Percentiles rank a stretch among this genome's conserved stretches.
Evolutionary conservation across 1,284 basidiomycete genomes (phyloP).

Genomic region (Sporisorium graminicola): DNA sequence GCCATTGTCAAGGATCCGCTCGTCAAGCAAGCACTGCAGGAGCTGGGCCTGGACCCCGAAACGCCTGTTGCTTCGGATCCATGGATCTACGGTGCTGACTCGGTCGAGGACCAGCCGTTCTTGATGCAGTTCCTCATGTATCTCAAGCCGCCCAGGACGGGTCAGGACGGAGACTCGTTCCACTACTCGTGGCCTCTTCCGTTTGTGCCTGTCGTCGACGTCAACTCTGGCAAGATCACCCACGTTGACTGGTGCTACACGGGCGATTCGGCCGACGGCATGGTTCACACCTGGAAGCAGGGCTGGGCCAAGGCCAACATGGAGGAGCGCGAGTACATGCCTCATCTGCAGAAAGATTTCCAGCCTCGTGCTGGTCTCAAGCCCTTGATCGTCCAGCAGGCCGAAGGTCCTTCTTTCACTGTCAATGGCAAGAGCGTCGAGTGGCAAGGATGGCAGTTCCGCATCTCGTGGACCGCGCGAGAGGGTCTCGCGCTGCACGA

Average conservation of each 20-base stretch:
- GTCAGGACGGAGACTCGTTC: conserved; percentile 53
- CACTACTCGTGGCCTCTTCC: conserved; percentile 70
- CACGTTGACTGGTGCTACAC: conserved; percentile 63
- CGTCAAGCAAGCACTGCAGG: conserved; percentile 40
- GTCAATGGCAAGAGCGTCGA: conserved; percentile 47
- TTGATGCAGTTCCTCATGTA: conserved; percentile 55
- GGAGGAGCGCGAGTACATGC: conserved; percentile 68
- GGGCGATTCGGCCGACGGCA: conserved; percentile 57
- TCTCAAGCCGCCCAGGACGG: conserved; percentile 35
- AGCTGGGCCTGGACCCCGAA: conserved; percentile 45
- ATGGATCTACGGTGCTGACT: conserved; percentile 60
- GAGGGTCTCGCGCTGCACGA: conserved; percentile 69
- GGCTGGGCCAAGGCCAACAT: conserved; percentile 63
- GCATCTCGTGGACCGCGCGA: conserved; percentile 63
- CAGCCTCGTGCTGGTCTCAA: conserved; percentile 41
- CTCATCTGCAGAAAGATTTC: conserved; percentile 44
- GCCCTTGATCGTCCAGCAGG: conserved; percentile 54
- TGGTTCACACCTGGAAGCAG: conserved; percentile 54
- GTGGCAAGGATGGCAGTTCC: conserved; percentile 60
- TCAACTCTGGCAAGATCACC: conserved; percentile 54
- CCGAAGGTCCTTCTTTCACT: conserved; percentile 58
- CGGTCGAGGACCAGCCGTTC: conserved; percentile 43
- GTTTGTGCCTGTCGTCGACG: conserved; percentile 67
- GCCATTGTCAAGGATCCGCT: conserved; percentile 25
- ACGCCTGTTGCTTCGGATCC: conserved; percentile 47